A percentile compares a stretch with the other conserved stretches of the same genome.
Evolutionary conservation across 108 stramenopile species (phyloP).

Genomic region (Pseudonitzschia delicatissima): DNA sequence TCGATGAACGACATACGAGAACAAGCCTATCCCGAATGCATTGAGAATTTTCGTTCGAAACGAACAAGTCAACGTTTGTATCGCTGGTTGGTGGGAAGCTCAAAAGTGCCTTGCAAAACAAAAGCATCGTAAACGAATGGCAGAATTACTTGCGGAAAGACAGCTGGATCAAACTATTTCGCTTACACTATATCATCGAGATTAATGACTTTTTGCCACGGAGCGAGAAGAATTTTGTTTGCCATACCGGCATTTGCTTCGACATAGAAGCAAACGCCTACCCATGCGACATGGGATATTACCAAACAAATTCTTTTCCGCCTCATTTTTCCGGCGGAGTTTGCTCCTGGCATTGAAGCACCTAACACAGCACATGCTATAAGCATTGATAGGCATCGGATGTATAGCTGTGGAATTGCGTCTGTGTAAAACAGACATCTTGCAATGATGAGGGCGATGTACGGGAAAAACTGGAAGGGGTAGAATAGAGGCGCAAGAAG

Average conservation of each 20-base stretch:
- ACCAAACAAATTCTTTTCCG: neutral
- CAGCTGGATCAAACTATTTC: neutral
- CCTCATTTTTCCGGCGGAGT: neutral
- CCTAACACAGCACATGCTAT: too few relatives aligned
- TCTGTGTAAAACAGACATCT: neutral
- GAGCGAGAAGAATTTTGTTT: slow-evolving; percentile 13
- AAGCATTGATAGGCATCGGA: too few relatives aligned
- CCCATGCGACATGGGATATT: neutral
- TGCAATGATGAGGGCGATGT: neutral
- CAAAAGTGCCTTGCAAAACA: neutral
- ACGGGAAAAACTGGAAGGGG: neutral
- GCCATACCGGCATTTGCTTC: slow-evolving; percentile 10
- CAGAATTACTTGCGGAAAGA: neutral
- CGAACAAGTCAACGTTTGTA: neutral
- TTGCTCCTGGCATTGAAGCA: too few relatives aligned
- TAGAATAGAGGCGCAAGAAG: neutral
- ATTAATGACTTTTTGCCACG: neutral
- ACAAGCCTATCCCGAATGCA: slow-evolving; percentile 1
- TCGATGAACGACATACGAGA: slow-evolving; percentile 22
- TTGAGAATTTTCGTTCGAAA: slow-evolving; percentile 3
- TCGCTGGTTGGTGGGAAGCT: neutral
- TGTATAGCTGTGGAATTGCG: too few relatives aligned
- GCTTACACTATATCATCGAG: neutral
- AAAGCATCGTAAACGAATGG: neutral
- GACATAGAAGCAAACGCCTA: slow-evolving; percentile 3